These are phyloP conservation scores for Calonectria pauciramosa DNA, from an alignment of 2,329 filamentous ascomycete species.

Conservation along the genomic window DNA sequence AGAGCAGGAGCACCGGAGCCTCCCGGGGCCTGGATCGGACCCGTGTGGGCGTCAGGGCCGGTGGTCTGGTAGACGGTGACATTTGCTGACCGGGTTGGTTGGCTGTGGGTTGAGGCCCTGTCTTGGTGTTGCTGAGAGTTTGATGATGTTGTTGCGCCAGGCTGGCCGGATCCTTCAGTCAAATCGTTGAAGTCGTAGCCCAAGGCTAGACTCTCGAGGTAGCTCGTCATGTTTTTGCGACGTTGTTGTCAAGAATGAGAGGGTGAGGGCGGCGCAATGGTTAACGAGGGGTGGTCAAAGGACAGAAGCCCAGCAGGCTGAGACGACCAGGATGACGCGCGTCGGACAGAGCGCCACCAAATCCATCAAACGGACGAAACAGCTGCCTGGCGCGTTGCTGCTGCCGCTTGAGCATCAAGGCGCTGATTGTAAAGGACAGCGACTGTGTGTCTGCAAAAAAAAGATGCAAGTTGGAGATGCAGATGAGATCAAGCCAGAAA, in stretches of 20 bases:
- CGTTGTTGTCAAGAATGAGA: conserved; percentile 22
- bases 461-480: neutral
- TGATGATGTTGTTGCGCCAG: conserved; percentile 42
- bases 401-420: conserved; percentile 10
- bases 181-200: conserved; percentile 44
- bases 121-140: conserved; percentile 36
- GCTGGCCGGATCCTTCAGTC: conserved; percentile 38
- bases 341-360: conserved; percentile 12
- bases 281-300: conserved; percentile 17
- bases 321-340: conserved; percentile 16
- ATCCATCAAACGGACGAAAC: conserved; percentile 20
- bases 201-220: conserved; percentile 40
- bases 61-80: conserved; percentile 57
- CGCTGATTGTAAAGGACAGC: neutral
- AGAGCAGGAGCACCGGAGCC: conserved; percentile 52
- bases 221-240: conserved; percentile 39
- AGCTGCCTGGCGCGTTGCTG: conserved; percentile 20
- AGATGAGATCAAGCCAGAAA: conserved; percentile 14
- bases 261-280: conserved; percentile 7
- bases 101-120: conserved; percentile 18
- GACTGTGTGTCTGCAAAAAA: neutral
- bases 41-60: conserved; percentile 54
- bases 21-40: conserved; percentile 52
- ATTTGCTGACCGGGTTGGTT: conserved; percentile 44
- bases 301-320: neutral